Base-by-base conservation (phyloP, 1,284 basidiomycete genomes). In the Heterobasidion irregulare region DNA sequence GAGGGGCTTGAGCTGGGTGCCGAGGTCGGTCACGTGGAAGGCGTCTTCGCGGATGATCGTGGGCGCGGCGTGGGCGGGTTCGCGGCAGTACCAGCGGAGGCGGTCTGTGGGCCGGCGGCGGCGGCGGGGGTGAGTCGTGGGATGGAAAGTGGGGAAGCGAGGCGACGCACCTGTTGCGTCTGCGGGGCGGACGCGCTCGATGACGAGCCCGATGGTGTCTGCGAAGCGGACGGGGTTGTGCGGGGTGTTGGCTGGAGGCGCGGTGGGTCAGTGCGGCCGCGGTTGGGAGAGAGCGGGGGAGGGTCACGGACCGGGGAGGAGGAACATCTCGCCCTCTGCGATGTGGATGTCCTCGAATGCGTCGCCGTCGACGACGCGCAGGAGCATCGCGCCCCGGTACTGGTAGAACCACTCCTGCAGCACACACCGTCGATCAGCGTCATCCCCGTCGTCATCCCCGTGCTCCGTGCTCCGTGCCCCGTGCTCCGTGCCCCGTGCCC, bases 281-380 rank as follows among this genome's bases (percentile, higher is more conserved):
- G 12, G 50, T 44, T 6, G 33, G 18, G 10, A 0, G 47, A 46
- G 32, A 16, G 50, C 34, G 9, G 19, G 8, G n/a, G 44, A 33
- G 34, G 18, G 16, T 47, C 51, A 65, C 79, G 55, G 58, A 92
- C 94, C 89, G 50, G 94, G 94, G 18, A 98, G 75, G 62, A 98
- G 69, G 70, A 96, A 98, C 93, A 98, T 97, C 62, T 95, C 93
- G 46, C 95, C 95, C 70, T 99, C 94, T 58, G 85, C 87, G 63
- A 98, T 97, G 32, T 76, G 72, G 43, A 98, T 89, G 66, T 98
- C 95, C 64, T 79, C 77, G 70, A 98, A 95, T 61, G 80, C 76
- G n/a, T 85, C 87, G 16, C 88, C 89, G 55, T 96, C 92, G 9
- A 98, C 87, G 5, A 92, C 85, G 60, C 91, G 84, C 44, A 98